These are phyloP conservation scores for Gossypium aridum DNA, from an alignment of 441 rosid genomes.

Conservation along the genomic window DNA sequence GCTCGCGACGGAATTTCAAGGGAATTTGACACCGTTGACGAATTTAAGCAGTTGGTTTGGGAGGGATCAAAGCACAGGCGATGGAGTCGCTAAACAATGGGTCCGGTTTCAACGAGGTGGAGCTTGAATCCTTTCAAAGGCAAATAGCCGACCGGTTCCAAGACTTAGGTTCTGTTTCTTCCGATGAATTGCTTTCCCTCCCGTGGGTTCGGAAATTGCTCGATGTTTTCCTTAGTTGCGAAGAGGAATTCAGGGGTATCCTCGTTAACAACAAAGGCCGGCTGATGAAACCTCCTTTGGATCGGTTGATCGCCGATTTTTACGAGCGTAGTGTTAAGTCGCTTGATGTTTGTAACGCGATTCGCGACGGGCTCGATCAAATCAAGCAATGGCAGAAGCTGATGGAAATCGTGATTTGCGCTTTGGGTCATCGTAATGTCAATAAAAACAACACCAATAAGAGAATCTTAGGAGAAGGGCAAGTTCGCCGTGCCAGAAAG, in stretches of 20 bases:
- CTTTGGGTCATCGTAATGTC: slow-evolving; percentile 29
- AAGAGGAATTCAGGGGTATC: slow-evolving; percentile 61
- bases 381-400: slow-evolving; percentile 88
- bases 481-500: slow-evolving; percentile 80
- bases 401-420: slow-evolving; percentile 65
- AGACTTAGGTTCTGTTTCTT: slow-evolving; percentile 33
- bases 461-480: slow-evolving; percentile 69
- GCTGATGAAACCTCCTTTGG: slow-evolving; percentile 43
- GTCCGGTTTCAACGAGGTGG: slow-evolving; percentile 25
- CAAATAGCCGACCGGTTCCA: slow-evolving; percentile 45
- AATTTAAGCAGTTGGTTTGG: slow-evolving; percentile 51
- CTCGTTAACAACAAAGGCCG: slow-evolving; percentile 26
- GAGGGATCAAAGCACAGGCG: slow-evolving; percentile 12
- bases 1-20: slow-evolving; percentile 69
- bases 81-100: slow-evolving; percentile 30
- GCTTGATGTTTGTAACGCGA: slow-evolving; percentile 86
- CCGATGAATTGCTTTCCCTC: slow-evolving; percentile 56
- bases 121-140: slow-evolving; percentile 62
- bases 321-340: slow-evolving; percentile 79
- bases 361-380: slow-evolving; percentile 83
- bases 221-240: slow-evolving; percentile 53
- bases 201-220: slow-evolving; percentile 68
- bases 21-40: slow-evolving; percentile 29
- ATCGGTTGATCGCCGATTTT: slow-evolving; percentile 56
- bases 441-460: background rate